Percentiles rank a stretch among this genome's conserved stretches.
These are phyloP conservation scores for Evernia prunastri DNA, from an alignment of 495 filamentous ascomycete species.

Conservation along the genomic window DNA sequence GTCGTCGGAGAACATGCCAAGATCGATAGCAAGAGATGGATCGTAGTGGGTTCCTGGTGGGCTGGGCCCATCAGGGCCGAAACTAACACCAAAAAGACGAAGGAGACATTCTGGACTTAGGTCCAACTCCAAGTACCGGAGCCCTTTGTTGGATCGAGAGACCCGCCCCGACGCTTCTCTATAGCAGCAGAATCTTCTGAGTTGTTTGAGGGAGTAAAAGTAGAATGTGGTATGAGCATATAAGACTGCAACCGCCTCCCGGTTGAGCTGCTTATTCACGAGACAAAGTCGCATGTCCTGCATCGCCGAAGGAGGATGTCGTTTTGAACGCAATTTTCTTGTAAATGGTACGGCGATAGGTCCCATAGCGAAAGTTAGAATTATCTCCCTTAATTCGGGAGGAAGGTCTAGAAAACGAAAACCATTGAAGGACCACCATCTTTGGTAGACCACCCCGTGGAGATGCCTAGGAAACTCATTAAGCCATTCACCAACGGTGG, in stretches of 20 bases:
- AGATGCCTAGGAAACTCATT: conserved; percentile 5
- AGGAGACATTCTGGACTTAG: not conserved
- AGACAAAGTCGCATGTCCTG: not conserved
- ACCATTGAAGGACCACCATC: conserved; percentile 9
- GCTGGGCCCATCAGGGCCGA: not conserved
- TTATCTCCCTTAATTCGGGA: conserved; percentile 11
- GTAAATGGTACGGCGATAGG: conserved; percentile 4
- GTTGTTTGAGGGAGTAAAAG: not conserved
- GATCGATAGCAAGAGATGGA: not conserved
- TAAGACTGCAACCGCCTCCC: conserved; percentile 4
- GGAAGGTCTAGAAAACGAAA: conserved; percentile 13
- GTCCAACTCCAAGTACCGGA: not conserved
- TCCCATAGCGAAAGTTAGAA: conserved; percentile 9
- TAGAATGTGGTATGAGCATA: not conserved
- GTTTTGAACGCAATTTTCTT: not conserved
- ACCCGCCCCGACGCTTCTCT: not conserved
- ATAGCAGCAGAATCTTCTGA: not conserved
- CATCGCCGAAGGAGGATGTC: too few species aligned
- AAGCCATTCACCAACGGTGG: not conserved
- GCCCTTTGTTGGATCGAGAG: not conserved
- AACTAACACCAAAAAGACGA: not conserved
- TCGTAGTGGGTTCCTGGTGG: not conserved
- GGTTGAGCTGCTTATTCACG: conserved; percentile 7
- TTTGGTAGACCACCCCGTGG: not conserved
- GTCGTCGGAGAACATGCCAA: not conserved